phyloP scores from a whole-genome alignment of 2,329 filamentous ascomycete species.

The Nannizzia gypsea region DNA sequence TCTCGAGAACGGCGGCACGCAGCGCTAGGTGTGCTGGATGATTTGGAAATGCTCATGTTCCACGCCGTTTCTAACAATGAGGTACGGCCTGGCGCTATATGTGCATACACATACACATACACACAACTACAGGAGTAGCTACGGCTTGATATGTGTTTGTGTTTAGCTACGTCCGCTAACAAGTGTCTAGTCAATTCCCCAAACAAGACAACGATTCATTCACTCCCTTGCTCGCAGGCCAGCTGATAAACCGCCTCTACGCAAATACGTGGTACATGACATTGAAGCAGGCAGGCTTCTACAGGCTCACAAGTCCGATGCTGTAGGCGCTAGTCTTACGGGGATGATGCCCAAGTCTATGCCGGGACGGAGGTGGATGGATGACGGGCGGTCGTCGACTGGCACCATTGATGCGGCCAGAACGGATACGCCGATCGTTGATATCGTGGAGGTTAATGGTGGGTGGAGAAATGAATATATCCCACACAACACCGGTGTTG shows the following conservation, averaged over 20 bases:
- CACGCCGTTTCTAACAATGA: conserved; percentile 30
- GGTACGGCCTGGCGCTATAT: conserved; percentile 17
- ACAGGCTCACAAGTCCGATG: background rate
- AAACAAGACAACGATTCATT: conserved; percentile 28
- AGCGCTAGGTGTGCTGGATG: conserved; percentile 27
- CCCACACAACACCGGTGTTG: background rate
- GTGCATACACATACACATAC: conserved; percentile 4
- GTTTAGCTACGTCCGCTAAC: background rate
- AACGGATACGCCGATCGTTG: conserved; percentile 8
- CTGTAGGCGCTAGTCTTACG: background rate
- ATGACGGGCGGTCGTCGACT: background rate
- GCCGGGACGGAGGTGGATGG: background rate
- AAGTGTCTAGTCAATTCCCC: conserved; percentile 25
- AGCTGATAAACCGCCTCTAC: background rate
- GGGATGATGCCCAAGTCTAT: background rate
- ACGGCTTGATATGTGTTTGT: too few species aligned
- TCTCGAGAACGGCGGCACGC: conserved; percentile 28
- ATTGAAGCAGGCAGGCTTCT: background rate
- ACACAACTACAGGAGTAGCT: too few species aligned
- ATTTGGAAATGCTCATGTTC: conserved; percentile 30
- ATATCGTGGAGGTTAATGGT: conserved; percentile 14
- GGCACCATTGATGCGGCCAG: background rate
- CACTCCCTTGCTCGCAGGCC: conserved; percentile 22
- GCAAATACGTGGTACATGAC: background rate
- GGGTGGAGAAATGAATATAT: conserved; percentile 9